Percentiles rank a stretch among this genome's conserved stretches.
phyloP scores from a whole-genome alignment of 345 rosid genomes.

The Lumnitzera racemosa region DNA sequence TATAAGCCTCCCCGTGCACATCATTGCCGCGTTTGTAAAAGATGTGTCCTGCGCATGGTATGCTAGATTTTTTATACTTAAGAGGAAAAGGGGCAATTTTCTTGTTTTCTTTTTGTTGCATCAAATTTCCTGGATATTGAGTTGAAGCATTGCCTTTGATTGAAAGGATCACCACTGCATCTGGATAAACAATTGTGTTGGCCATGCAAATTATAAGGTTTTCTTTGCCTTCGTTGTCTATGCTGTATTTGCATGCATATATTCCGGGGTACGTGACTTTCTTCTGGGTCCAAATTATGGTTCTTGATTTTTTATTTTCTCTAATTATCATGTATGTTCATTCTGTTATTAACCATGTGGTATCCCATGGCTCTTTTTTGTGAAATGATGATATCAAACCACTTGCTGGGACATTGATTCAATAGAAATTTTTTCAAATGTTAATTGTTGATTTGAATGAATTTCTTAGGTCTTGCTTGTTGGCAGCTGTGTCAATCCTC shows the following conservation, averaged over 20 bases:
- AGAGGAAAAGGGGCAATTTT: neutral
- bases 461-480: constrained; percentile 65
- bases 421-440: neutral
- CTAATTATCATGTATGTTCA: neutral
- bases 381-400: neutral
- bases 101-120: constrained; percentile 1
- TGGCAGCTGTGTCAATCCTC: constrained; percentile 65
- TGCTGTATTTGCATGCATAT: constrained; percentile 64
- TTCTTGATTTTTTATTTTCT: neutral
- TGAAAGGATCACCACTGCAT: constrained; percentile 94
- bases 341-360: neutral
- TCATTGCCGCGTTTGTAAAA: constrained; percentile 88
- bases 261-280: constrained; percentile 60
- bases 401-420: neutral
- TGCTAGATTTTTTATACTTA: constrained; percentile 16
- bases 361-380: too few species aligned
- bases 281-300: neutral
- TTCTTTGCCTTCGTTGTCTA: constrained; percentile 75
- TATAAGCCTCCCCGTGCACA: constrained; percentile 92
- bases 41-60: constrained; percentile 94
- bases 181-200: constrained; percentile 94
- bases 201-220: constrained; percentile 86
- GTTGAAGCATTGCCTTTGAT: constrained; percentile 36
- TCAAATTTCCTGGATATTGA: constrained; percentile 17
- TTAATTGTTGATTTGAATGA: constrained; percentile 1